Percentiles rank a stretch among this genome's conserved stretches.
These are phyloP conservation scores for Apiospora koreana DNA, from an alignment of 2,329 filamentous ascomycete genomes.

Conservation along the genomic window DNA sequence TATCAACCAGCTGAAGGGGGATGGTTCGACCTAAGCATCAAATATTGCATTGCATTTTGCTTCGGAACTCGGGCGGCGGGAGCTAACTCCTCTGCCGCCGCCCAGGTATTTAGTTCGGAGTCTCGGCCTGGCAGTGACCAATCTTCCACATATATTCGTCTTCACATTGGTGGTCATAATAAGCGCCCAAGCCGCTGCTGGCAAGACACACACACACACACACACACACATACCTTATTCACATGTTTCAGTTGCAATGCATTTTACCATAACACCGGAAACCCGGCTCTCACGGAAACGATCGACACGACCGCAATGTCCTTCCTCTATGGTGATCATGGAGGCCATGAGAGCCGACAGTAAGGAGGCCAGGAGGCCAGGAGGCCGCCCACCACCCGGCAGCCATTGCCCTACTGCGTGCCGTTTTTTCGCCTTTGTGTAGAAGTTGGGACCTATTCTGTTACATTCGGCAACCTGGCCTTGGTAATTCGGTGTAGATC, in stretches of 20 bases:
- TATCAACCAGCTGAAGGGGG: neutral
- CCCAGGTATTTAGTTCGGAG: neutral
- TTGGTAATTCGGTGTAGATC: conserved; percentile 15
- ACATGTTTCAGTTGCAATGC: neutral
- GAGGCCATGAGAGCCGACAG: neutral
- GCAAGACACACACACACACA: neutral
- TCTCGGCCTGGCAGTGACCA: neutral
- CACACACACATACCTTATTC: neutral
- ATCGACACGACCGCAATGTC: neutral
- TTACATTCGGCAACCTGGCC: conserved; percentile 9
- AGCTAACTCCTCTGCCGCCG: neutral
- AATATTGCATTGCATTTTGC: neutral
- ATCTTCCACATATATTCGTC: neutral
- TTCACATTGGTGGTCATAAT: neutral
- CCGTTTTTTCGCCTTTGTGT: neutral
- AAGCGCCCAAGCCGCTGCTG: neutral
- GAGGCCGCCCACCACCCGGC: conserved; percentile 1
- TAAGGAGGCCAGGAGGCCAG: neutral
- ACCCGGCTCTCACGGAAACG: conserved; percentile 1
- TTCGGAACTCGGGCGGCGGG: neutral
- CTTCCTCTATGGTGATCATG: neutral
- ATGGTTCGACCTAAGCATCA: neutral
- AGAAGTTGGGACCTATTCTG: neutral
- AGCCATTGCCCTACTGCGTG: neutral
- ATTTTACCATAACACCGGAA: neutral